Base-by-base conservation (phyloP, 2,329 filamentous ascomycete species). In the Phaeoacremonium minimum region DNA sequence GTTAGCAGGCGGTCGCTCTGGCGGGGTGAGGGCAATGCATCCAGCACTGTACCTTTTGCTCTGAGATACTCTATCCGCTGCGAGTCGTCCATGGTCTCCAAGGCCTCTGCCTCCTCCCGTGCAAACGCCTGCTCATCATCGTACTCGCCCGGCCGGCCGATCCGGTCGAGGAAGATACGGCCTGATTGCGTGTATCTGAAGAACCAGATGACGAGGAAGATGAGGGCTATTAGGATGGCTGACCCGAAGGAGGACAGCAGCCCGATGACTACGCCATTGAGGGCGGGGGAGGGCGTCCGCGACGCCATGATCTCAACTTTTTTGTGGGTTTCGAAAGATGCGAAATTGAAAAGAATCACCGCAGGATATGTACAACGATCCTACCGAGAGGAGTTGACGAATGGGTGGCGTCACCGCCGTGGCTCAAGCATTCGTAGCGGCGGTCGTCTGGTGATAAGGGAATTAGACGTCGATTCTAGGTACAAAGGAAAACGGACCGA, bases 121-220 rank as follows among this genome's bases (percentile, higher is more conserved):
- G 83, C 75, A 67, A 95, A 96, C 9, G 88, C 87, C 66, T 97
- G 91, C 61, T 97, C 93, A 64, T 98, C 93, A 58, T 98, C 93
- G 61, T 89, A 98, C 65, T 97, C 93, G 51, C 93, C 93, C 1
- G 93, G 93, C 42, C 91, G 77, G 31, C 89, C 89, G 60, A 98
- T 84, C 46, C 91, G 83, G 66, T 98, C 93, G 49, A 98, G 77
- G 45, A 97, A 79, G 55, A 98, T 96, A 49, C 91, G 80, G 30
- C 91, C 91, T 34, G 84, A 84, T 37, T 75, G 79, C 26, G 91
- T 96, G 60, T 94, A 94, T 64, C 86, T 80, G 63, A 97, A 93
- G 67, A 96, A 93, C 64, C 95, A 96, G 57, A 97, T 80, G 55
- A 93, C 67, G 36, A 85, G 71, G 50, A 91, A 81, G 40, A 94